Evolutionary conservation across 2,329 filamentous ascomycete species (phyloP), one percentile per base, ranked within the genome.

Genomic region (Geosmithia morbida): DNA sequence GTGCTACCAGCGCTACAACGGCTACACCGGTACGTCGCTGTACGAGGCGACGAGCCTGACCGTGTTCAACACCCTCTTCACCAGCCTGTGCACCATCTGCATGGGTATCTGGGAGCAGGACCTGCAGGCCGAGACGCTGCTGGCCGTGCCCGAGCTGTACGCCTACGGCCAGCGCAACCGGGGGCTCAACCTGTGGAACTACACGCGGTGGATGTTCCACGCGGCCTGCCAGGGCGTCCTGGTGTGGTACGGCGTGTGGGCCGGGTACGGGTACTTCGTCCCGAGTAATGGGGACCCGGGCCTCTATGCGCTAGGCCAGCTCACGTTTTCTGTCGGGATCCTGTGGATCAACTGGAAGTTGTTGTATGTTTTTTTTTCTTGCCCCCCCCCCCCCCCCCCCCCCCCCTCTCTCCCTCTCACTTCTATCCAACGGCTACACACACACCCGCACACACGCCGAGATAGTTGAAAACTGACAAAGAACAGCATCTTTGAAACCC

Each of bases 31-130:
- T 1, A 95, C 89, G 1, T 92, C 85, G 47, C 71, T 97, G 18
- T 96, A 94, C 67, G 88, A 97, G 62, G 78, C 78, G 2, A 90
- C 85, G 66, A 87, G 83, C 52, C 66, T 97, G 58, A 92, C 85
- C 44, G 87, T 94, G 60, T 90, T 96, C 68, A 97, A 97, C 59
- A 92, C 87, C 1, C 75, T 96, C 13, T 97, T 97, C 63, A 96
- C 90, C 0, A 92, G 85, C 49, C 69, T 96, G 2, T 81, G 83
- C 41, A 86, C 92, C 20, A 94, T 97, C 52, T 85, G 94, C 56
- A 76, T 94, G 52, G 90, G 88, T 11, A 83, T 95, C 17, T 94
- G 92, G 66, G 89, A 95, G 59, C 87, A 95, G 60, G 90, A 97
- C 58, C 72, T 97, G 2, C 69, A 75, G 3, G 83, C 88, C 0